phyloP scores from a whole-genome alignment of 169 alveolate species.

The Eimeria maxima region DNA sequence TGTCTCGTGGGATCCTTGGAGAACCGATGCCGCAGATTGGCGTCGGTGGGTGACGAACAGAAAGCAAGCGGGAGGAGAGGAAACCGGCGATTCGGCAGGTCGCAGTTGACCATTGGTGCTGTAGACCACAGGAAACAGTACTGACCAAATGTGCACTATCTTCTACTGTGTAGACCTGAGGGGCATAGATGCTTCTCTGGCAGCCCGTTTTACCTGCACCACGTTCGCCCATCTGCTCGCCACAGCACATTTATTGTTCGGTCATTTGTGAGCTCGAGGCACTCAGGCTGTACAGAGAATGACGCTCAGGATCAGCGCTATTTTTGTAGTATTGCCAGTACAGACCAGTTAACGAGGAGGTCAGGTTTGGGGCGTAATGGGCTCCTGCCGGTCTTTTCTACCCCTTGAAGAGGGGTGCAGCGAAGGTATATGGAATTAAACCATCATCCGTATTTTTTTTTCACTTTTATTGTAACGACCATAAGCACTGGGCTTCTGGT shows the following conservation, averaged over 20 bases:
- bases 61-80: background rate
- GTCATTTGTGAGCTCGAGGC: background rate
- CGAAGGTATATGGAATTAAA: background rate
- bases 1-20: constrained; percentile 18
- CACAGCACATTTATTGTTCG: background rate
- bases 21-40: background rate
- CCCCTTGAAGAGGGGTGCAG: background rate
- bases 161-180: background rate
- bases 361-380: too few species aligned
- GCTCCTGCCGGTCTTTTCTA: too few species aligned
- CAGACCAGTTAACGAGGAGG: background rate
- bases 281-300: too few species aligned
- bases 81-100: background rate
- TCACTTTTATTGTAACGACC: background rate
- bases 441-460: background rate
- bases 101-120: background rate
- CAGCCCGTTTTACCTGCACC: too few species aligned
- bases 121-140: background rate
- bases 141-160: background rate
- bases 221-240: too few species aligned
- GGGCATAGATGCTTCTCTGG: too few species aligned
- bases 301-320: background rate
- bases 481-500: background rate
- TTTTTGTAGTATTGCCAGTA: background rate
- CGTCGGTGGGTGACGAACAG: background rate